These are phyloP conservation scores for Aspergillus saccharolyticus DNA, from an alignment of 495 filamentous ascomycete genomes.

Conservation along the genomic window DNA sequence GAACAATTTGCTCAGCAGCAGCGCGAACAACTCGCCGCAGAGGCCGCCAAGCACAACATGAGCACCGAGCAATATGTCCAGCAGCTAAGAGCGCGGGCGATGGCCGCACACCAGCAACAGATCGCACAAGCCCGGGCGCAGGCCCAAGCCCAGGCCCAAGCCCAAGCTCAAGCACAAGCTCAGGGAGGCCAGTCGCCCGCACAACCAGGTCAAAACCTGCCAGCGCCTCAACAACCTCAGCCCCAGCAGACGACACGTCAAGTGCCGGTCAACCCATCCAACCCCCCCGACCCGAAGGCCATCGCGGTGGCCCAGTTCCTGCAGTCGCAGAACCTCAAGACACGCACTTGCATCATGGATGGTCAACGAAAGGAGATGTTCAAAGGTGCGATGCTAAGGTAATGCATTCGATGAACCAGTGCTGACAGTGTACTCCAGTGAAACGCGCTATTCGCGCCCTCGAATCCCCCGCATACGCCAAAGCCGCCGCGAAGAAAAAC, in stretches of 20 bases:
- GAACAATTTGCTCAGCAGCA: slow-evolving; percentile 64
- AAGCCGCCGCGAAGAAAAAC: slow-evolving; percentile 79
- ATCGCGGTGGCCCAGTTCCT: slow-evolving; percentile 89
- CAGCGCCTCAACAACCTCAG: slow-evolving; percentile 30
- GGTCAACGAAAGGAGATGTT: slow-evolving; percentile 99
- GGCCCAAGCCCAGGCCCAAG: slow-evolving; percentile 38
- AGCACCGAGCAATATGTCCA: slow-evolving; percentile 59
- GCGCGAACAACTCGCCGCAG: slow-evolving; percentile 51
- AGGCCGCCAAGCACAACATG: slow-evolving; percentile 60
- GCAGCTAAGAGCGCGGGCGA: slow-evolving; percentile 59
- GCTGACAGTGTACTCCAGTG: slow-evolving; percentile 51
- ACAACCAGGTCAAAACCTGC: slow-evolving; percentile 33
- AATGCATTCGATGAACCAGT: not conserved
- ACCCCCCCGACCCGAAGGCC: slow-evolving; percentile 78
- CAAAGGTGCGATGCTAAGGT: slow-evolving; percentile 54
- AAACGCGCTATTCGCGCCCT: slow-evolving; percentile 95
- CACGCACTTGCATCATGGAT: slow-evolving; percentile 86
- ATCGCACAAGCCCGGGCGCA: slow-evolving; percentile 29
- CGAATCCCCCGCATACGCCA: slow-evolving; percentile 79
- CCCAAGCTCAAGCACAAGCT: slow-evolving; percentile 36
- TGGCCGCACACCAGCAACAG: slow-evolving; percentile 47
- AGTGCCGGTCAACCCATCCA: slow-evolving; percentile 57
- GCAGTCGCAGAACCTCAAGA: slow-evolving; percentile 77
- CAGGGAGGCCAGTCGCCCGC: slow-evolving; percentile 24
- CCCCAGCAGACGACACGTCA: slow-evolving; percentile 41